These are phyloP conservation scores for Pleomassaria siparia DNA, from an alignment of 2,329 filamentous ascomycete species.

Conservation along the genomic window DNA sequence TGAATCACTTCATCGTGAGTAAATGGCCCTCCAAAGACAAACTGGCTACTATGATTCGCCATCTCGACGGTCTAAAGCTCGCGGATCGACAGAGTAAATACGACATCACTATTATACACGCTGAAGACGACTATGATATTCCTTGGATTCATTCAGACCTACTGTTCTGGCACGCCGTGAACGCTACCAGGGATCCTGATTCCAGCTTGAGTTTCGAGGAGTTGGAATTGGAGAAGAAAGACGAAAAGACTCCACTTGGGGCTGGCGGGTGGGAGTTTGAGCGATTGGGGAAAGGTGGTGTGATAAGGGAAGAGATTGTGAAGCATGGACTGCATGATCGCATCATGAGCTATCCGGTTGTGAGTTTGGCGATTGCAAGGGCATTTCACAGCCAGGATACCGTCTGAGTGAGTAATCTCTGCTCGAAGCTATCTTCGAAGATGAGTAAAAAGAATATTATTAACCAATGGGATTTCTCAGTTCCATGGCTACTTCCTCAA, in stretches of 20 bases:
- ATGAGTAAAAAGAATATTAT: too few species aligned
- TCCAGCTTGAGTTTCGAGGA: slow-evolving; percentile 47
- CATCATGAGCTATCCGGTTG: slow-evolving; percentile 60
- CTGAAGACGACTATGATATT: slow-evolving; percentile 56
- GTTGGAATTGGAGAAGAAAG: slow-evolving; percentile 49
- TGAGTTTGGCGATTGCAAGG: slow-evolving; percentile 54
- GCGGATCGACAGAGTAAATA: slow-evolving; percentile 43
- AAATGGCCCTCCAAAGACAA: slow-evolving; percentile 57
- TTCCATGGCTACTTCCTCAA: too few species aligned
- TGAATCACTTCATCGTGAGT: slow-evolving; percentile 52
- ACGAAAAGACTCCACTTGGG: slow-evolving; percentile 45
- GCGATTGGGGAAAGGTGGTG: slow-evolving; percentile 49
- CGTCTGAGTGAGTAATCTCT: background rate
- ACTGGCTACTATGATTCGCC: slow-evolving; percentile 48
- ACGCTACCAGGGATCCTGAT: slow-evolving; percentile 43
- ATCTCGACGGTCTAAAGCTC: slow-evolving; percentile 25
- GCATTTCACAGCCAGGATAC: slow-evolving; percentile 44
- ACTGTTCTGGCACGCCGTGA: slow-evolving; percentile 59
- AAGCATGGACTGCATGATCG: slow-evolving; percentile 60
- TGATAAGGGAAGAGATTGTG: slow-evolving; percentile 57
- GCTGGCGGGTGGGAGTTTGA: slow-evolving; percentile 55
- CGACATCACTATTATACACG: slow-evolving; percentile 53
- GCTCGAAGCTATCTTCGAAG: too few species aligned
- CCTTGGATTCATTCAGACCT: slow-evolving; percentile 53
- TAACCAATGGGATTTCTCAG: too few species aligned